phyloP scores from a whole-genome alignment of 1,284 basidiomycete species.

The Moesziomyces antarcticus region DNA sequence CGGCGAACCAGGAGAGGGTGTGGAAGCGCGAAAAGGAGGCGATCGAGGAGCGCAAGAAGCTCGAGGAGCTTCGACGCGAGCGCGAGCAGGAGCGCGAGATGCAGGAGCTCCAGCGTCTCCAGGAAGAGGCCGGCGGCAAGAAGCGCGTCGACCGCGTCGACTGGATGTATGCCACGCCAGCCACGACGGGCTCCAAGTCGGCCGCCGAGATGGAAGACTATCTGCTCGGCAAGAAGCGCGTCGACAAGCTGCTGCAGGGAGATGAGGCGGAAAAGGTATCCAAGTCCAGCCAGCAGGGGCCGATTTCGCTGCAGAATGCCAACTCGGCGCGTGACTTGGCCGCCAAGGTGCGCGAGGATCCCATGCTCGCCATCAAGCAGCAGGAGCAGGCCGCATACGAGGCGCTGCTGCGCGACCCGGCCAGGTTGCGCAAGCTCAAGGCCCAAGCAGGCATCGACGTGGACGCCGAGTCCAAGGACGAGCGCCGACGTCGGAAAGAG shows the following conservation, averaged over 20 bases:
- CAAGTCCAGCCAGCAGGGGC: constrained; percentile 25
- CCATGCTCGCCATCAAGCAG: constrained; percentile 93
- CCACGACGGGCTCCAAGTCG: constrained; percentile 80
- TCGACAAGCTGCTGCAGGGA: constrained; percentile 88
- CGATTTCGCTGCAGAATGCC: constrained; percentile 70
- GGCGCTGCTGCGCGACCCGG: constrained; percentile 88
- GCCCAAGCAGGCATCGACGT: constrained; percentile 77
- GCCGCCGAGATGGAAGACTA: constrained; percentile 90
- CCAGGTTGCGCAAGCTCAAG: constrained; percentile 74
- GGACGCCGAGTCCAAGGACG: constrained; percentile 67
- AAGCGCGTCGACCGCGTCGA: constrained; percentile 92
- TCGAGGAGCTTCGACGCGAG: constrained; percentile 94
- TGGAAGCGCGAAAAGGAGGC: constrained; percentile 98
- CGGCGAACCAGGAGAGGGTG: constrained; percentile 98
- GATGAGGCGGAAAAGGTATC: constrained; percentile 79
- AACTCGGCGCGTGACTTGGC: constrained; percentile 89
- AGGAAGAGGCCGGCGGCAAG: constrained; percentile 85
- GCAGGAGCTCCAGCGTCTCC: constrained; percentile 89
- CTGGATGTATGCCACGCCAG: constrained; percentile 99
- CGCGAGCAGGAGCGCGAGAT: constrained; percentile 96
- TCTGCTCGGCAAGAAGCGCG: constrained; percentile 95
- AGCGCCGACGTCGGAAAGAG: constrained; percentile 71
- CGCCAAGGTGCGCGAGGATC: constrained; percentile 94
- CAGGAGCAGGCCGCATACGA: constrained; percentile 95
- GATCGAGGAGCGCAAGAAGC: constrained; percentile 96